A percentile compares a stretch with the other conserved stretches of the same genome.
phyloP scores from a whole-genome alignment of 345 rosid species.

The Litchi chinensis region DNA sequence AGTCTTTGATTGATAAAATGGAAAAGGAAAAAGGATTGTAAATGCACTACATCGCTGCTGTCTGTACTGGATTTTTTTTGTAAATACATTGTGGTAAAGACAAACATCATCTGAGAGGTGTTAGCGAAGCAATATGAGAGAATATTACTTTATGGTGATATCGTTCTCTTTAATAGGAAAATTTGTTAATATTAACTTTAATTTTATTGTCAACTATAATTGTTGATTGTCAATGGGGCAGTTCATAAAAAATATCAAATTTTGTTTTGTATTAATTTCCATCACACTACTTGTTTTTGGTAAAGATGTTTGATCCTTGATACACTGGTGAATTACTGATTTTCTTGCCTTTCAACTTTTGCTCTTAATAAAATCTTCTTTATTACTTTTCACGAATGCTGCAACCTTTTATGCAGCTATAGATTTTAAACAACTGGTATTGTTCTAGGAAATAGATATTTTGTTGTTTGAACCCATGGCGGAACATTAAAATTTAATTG shows the following conservation, averaged over 20 bases:
- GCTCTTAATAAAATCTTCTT: background rate
- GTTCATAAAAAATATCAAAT: background rate
- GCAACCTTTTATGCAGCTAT: no score
- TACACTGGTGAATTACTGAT: background rate
- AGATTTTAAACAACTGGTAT: background rate
- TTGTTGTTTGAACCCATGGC: background rate
- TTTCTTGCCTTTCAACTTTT: background rate
- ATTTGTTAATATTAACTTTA: background rate
- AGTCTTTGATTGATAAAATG: background rate
- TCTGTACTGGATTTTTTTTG: background rate
- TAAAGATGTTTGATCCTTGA: slow-evolving; percentile 7
- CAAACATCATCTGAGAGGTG: background rate
- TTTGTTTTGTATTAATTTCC: background rate
- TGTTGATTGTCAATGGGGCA: background rate
- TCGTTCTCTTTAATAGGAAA: slow-evolving; percentile 2
- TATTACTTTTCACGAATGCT: background rate
- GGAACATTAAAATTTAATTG: background rate
- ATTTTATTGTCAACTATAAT: background rate
- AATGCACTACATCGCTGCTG: background rate
- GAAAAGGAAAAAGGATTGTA: background rate
- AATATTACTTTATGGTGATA: background rate
- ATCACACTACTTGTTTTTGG: background rate
- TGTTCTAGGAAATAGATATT: background rate
- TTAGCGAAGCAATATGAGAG: background rate
- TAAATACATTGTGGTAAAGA: background rate